Evolutionary conservation across 495 filamentous ascomycete genomes (phyloP).

Genomic region (Darksidea phi): DNA sequence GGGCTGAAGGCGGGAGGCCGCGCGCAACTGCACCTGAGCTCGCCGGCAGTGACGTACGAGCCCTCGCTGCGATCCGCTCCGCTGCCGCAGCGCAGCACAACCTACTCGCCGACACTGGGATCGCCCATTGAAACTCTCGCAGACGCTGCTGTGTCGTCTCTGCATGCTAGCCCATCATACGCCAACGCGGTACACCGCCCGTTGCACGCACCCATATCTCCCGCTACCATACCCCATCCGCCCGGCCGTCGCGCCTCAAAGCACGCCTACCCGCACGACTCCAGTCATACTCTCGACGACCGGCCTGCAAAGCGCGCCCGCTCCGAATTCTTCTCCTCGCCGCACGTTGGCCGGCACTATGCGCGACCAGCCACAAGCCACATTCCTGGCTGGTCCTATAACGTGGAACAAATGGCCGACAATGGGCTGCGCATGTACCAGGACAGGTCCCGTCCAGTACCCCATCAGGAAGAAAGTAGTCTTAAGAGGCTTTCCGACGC

Average conservation of each 20-base stretch:
- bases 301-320: slow-evolving; percentile 61
- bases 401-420: slow-evolving; percentile 37
- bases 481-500: slow-evolving; percentile 31
- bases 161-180: slow-evolving; percentile 37
- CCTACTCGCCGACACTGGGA: slow-evolving; percentile 22
- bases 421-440: slow-evolving; percentile 28
- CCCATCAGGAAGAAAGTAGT: slow-evolving; percentile 13
- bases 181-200: slow-evolving; percentile 4
- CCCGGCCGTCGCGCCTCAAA: slow-evolving; percentile 18
- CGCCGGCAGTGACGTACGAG: slow-evolving; percentile 3
- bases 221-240: slow-evolving; percentile 6
- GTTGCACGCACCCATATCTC: slow-evolving; percentile 11
- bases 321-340: slow-evolving; percentile 57
- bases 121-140: slow-evolving; percentile 43
- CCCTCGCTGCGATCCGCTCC: slow-evolving; percentile 23
- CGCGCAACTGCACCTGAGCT: background rate
- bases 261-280: slow-evolving; percentile 19
- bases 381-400: slow-evolving; percentile 36
- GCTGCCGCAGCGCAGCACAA: slow-evolving; percentile 19
- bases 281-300: slow-evolving; percentile 41
- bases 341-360: slow-evolving; percentile 43
- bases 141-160: slow-evolving; percentile 34
- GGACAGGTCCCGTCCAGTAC: slow-evolving; percentile 10
- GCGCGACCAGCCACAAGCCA: slow-evolving; percentile 51
- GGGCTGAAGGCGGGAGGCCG: background rate